Conservation (phyloP, 2,329 filamentous ascomycete genomes). For the Sporothrix variecibatus region DNA sequence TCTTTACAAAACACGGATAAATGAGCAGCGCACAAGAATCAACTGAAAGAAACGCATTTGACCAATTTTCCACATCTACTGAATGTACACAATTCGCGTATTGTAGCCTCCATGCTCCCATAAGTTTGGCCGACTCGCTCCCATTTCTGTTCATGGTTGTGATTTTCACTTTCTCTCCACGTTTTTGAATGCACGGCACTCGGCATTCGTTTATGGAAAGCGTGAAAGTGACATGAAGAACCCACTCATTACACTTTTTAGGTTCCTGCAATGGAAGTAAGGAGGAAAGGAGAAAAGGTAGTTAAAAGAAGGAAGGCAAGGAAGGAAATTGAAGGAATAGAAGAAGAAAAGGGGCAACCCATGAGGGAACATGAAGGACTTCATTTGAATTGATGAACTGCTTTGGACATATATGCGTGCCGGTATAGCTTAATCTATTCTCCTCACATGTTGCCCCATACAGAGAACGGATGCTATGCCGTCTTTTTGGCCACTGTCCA, state of each 20-base stretch:
- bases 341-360: neutral
- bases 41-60: too few relatives aligned
- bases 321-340: too few relatives aligned
- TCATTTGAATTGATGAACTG: neutral
- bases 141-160: neutral
- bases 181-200: neutral
- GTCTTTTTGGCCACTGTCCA: neutral
- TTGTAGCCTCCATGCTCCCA: neutral
- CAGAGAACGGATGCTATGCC: neutral
- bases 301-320: too few relatives aligned
- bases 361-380: neutral
- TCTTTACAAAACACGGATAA: too few relatives aligned
- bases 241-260: neutral
- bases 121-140: neutral
- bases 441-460: constrained; percentile 27
- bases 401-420: neutral
- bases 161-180: too few relatives aligned
- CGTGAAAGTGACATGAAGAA: too few relatives aligned
- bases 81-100: too few relatives aligned
- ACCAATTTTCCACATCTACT: too few relatives aligned
- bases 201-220: neutral
- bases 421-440: neutral
- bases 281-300: neutral
- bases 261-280: neutral
- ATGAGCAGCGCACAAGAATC: too few relatives aligned